A percentile compares a stretch with the other conserved stretches of the same genome.
Evolutionary conservation across 2,329 filamentous ascomycete species (phyloP).

Genomic region (Penicillium sp.): DNA sequence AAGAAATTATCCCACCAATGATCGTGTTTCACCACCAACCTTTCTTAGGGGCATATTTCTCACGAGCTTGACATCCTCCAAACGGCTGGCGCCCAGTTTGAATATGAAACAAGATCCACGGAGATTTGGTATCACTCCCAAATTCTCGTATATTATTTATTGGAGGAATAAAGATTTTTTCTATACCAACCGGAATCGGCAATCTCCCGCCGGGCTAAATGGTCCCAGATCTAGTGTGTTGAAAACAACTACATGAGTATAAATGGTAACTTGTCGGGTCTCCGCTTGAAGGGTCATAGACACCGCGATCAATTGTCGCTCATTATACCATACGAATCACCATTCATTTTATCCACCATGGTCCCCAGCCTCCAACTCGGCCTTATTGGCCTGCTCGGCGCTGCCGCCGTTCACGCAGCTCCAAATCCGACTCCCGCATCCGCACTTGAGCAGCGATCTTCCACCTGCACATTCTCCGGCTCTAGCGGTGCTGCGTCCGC

Average conservation of each 20-base stretch:
- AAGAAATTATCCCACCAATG: background rate
- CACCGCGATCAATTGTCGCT: background rate
- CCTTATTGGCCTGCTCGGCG: slow-evolving; percentile 6
- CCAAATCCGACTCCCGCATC: slow-evolving; percentile 2
- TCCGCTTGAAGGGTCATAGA: background rate
- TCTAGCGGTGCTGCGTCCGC: slow-evolving; percentile 21
- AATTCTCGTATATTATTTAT: background rate
- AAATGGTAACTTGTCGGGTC: background rate
- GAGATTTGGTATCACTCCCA: background rate
- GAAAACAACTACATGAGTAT: background rate
- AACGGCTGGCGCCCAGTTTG: background rate
- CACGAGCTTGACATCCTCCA: background rate
- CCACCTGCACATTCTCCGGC: slow-evolving; percentile 37
- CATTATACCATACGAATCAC: background rate
- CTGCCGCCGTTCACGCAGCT: slow-evolving; percentile 3
- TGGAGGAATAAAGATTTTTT: background rate
- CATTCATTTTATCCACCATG: slow-evolving; percentile 2
- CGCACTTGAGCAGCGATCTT: slow-evolving; percentile 6
- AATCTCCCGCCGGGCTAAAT: background rate
- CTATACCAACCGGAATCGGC: background rate
- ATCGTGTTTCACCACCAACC: background rate
- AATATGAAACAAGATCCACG: background rate
- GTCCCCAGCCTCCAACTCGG: slow-evolving; percentile 6
- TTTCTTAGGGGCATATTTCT: background rate
- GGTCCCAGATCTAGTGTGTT: background rate